Percentiles rank a stretch among this genome's conserved stretches.
Evolutionary conservation across 805 yeast species (phyloP).

Genomic region (Brettanomyces bruxellensis): DNA sequence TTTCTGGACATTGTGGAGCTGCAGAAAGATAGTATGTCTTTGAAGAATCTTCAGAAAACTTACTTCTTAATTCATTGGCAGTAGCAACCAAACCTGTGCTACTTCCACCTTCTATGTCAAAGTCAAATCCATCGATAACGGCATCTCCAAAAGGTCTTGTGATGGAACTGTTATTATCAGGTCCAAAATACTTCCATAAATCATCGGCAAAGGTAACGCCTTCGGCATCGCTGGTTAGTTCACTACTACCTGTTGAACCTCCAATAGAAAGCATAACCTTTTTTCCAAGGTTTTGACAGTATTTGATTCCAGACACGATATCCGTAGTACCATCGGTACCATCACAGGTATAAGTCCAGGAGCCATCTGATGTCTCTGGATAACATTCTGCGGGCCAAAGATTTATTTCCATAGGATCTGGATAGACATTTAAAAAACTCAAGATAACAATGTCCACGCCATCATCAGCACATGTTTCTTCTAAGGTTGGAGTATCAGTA

Average conservation of each 20-base stretch:
- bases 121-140: constrained; percentile 76
- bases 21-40: constrained; percentile 71
- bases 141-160: constrained; percentile 60
- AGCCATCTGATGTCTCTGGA: constrained; percentile 32
- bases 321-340: constrained; percentile 3
- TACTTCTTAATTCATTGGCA: constrained; percentile 37
- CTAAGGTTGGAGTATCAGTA: constrained; percentile 43
- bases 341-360: constrained; percentile 25
- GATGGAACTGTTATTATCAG: constrained; percentile 32
- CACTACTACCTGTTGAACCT: constrained; percentile 57
- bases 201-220: constrained; percentile 55
- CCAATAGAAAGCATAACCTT: constrained; percentile 71
- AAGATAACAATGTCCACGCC: constrained; percentile 65
- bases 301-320: constrained; percentile 53
- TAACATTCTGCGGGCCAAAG: constrained; percentile 45
- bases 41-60: constrained; percentile 30
- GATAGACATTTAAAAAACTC: constrained; percentile 54
- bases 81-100: constrained; percentile 61
- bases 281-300: constrained; percentile 75
- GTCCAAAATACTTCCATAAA: constrained; percentile 57
- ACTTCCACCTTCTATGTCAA: constrained; percentile 57
- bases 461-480: constrained; percentile 56
- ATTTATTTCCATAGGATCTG: constrained; percentile 33
- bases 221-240: constrained; percentile 38
- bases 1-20: constrained; percentile 89